Percentiles rank a stretch among this genome's conserved stretches.
Conservation (phyloP, 1,284 basidiomycete genomes). For the Cutaneotrichosporon cyanovorans region DNA sequence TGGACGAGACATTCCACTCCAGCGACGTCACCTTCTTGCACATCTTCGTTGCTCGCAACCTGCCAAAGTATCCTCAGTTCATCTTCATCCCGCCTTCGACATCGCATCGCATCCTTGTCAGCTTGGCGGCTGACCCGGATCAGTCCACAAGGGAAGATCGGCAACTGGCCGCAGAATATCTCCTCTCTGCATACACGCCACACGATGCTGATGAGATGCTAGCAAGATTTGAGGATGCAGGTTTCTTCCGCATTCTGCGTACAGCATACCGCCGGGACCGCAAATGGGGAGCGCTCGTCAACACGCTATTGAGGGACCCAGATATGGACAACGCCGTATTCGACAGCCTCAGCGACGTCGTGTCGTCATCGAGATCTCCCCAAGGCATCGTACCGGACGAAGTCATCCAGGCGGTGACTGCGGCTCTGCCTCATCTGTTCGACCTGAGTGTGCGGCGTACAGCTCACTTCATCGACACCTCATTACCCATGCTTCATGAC, state of each 20-base stretch:
- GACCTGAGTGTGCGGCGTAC: constrained; percentile 58
- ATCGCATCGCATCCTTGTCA: constrained; percentile 68
- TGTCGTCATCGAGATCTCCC: constrained; percentile 28
- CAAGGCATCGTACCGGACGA: constrained; percentile 36
- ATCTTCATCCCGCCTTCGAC: constrained; percentile 61
- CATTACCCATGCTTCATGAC: constrained; percentile 59
- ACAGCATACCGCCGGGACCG: constrained; percentile 67
- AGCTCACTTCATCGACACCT: constrained; percentile 65
- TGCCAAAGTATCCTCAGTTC: constrained; percentile 93
- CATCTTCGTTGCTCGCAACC: constrained; percentile 93
- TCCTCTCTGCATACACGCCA: constrained; percentile 87
- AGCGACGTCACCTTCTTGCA: constrained; percentile 73
- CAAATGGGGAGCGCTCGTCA: constrained; percentile 66
- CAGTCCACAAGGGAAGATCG: constrained; percentile 77
- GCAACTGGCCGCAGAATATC: constrained; percentile 87
- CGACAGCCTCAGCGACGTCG: constrained; percentile 56
- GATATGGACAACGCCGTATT: constrained; percentile 59
- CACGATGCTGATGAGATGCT: constrained; percentile 64
- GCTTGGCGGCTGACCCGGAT: constrained; percentile 67
- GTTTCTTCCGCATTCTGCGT: constrained; percentile 84
- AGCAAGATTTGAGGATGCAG: constrained; percentile 66
- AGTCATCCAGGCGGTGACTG: constrained; percentile 51
- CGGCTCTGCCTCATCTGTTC: constrained; percentile 60
- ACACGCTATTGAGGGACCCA: constrained; percentile 68
- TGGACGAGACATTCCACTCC: constrained; percentile 48